phyloP scores from a whole-genome alignment of 192 early-diverging fungal genomes.

The Dimargaris verticillata region DNA sequence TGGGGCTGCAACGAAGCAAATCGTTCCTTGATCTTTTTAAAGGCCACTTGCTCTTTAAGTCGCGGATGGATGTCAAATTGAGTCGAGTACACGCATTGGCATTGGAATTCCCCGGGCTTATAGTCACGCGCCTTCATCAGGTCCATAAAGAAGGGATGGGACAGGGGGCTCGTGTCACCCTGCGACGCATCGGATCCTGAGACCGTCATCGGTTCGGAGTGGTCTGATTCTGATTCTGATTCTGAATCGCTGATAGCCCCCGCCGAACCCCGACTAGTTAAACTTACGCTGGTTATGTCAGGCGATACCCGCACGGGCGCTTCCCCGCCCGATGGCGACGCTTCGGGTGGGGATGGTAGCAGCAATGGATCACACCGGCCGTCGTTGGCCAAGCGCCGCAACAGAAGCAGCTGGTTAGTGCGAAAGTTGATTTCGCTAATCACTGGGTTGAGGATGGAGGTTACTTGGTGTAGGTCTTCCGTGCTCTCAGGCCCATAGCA shows the following conservation, averaged over 20 bases:
- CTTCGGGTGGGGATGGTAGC: neutral
- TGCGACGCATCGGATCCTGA: neutral
- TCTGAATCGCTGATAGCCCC: no score
- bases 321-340: neutral
- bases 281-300: no score
- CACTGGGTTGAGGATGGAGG: neutral
- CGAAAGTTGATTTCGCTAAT: slow-evolving; percentile 5
- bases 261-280: no score
- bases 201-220: no score
- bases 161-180: neutral
- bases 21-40: neutral
- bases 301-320: no score
- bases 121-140: neutral
- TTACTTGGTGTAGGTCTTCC: neutral
- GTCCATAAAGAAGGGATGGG: slow-evolving; percentile 8
- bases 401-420: slow-evolving; percentile 10
- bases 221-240: no score
- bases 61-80: slow-evolving; percentile 6
- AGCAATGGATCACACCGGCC: neutral
- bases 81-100: neutral
- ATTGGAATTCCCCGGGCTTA: slow-evolving; percentile 6
- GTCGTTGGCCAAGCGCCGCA: neutral
- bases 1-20: neutral
- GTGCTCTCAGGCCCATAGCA: neutral
- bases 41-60: neutral